Base-by-base conservation (phyloP, 2,329 filamentous ascomycete species). In the Berkeleyomyces rouxiae region DNA sequence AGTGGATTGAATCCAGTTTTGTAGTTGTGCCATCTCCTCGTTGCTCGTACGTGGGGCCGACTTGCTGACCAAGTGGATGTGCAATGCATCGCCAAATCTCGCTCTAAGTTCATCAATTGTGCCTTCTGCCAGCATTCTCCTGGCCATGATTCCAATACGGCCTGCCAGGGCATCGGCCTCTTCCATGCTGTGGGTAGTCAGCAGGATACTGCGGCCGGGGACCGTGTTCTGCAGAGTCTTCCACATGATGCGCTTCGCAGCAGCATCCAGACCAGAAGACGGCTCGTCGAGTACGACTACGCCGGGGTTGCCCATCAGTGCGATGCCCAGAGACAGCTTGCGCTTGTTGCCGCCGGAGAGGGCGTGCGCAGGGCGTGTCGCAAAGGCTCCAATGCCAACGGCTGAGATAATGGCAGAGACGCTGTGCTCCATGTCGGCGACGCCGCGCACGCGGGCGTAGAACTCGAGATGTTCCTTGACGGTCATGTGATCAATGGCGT, bases 111-210 rank as follows among this genome's bases (percentile, higher is more conserved):
- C 76, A 42, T 90, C 83, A 0, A 84, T 85, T 0, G 85, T 87
- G 3, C 91, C 91, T 7, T 93, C 78, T 0, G 90, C 91, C 31
- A 96, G 78, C 90, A 96, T 95, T 40, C 84, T 80, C 67, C 82
- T 81, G 7, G 90, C 88, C 74, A 97, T 83, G 67, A 97, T 96
- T 10, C 90, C 92, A 0, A 87, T 90, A 1, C 90, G 81, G 39
- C 83, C 84, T 0, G 91, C 91, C 2, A 97, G 78, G 0, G 90
- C 90, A 69, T 95, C 90, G 0, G 91, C 92, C 74, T 96, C 92
- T 71, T 96, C 91, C 90, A 96, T 96, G 58, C 83, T 88, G 72
- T 97, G 92, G 0, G 92, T 96, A 0, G 92, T 96, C 16, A 97
- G 79, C 1, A 97, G 78, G 13, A 96, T 82, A 0, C 86, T 88